Evolutionary conservation across 1,284 basidiomycete genomes (phyloP).

Genomic region (Ceratobasidium sp.): DNA sequence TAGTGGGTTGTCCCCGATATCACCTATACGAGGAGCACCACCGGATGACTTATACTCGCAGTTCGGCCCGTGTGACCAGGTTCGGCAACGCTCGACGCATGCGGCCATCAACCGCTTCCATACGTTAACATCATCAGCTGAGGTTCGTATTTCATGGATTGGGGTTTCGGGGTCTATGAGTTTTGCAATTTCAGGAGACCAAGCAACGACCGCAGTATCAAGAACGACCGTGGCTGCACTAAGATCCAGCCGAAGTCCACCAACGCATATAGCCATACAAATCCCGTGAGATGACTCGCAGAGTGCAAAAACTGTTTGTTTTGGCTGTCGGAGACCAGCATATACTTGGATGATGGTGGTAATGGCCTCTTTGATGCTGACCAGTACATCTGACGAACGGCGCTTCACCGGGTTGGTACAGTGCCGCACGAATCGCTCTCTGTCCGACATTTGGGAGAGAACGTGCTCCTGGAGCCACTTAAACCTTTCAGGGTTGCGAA

Average conservation of each 20-base stretch:
- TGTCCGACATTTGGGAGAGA: slow-evolving; percentile 16
- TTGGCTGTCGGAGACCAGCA: slow-evolving; percentile 3
- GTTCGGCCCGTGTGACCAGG: slow-evolving; percentile 19
- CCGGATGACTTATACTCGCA: slow-evolving; percentile 21
- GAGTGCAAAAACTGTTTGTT: not conserved
- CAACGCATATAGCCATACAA: slow-evolving; percentile 2
- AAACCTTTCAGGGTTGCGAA: slow-evolving; percentile 11
- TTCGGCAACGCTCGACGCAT: slow-evolving; percentile 30
- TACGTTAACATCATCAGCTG: not conserved
- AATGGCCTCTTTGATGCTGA: slow-evolving; percentile 30
- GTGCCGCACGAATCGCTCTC: slow-evolving; percentile 7
- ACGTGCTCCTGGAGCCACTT: slow-evolving; percentile 15
- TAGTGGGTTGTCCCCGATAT: not conserved
- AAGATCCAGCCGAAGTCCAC: slow-evolving; percentile 27
- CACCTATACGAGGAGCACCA: not conserved
- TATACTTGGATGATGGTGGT: slow-evolving; percentile 16
- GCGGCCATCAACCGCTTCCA: slow-evolving; percentile 17
- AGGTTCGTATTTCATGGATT: not conserved
- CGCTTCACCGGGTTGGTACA: slow-evolving; percentile 16
- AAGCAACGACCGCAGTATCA: slow-evolving; percentile 10
- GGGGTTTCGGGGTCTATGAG: not conserved
- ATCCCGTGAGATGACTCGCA: not conserved
- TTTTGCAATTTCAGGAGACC: slow-evolving; percentile 2
- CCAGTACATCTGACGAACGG: slow-evolving; percentile 9
- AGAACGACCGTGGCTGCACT: slow-evolving; percentile 13